Evolutionary conservation across 2,329 filamentous ascomycete species (phyloP), one percentile per base, ranked within the genome.

Genomic region (Alternaria ventricosa): DNA sequence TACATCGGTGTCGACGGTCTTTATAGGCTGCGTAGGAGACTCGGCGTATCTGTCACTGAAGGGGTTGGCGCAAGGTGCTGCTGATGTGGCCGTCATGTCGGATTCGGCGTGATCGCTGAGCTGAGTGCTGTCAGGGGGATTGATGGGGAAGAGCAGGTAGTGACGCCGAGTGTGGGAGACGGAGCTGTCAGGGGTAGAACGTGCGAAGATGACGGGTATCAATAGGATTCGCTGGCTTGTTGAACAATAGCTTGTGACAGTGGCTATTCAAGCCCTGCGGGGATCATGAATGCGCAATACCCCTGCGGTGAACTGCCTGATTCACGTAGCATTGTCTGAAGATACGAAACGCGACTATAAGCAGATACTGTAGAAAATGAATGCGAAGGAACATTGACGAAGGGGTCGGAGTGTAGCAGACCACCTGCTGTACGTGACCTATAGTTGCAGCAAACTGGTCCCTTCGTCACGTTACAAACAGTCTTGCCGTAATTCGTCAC

Each of bases 381-480:
- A 18, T 20, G 43, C 9, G 22, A 11, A 22, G 23, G 18, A 1
- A 18, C 25, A 28, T 33, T 41, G 28, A 30, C 13, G 30, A n/a
- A 13, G 15, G 12, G 6, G 33, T 43, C 20, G 47, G 22, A 36
- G 55, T 13, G 47, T 41, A 30, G 41, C 4, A 43, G 28, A 27
- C 59, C 43, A 64, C 36, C 45, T 59, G 65, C 44, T 55, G 15
- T n/a, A 13, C 20, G 11, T 50, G 15, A 47, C 22, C 46, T 50
- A 33, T 41, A 44, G 43, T 55, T 27, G 20, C n/a, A 46, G 43
- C 63, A 60, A 57, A 61, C 41, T 41, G 47, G 5, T 22, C 11
- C 44, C 33, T 61, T 53, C 56, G 41, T 69, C 66, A 71, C 66
- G 11, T 27, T 47, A 61, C 66, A 69, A 70, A 71, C 67, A 28